Evolutionary conservation across 2,329 filamentous ascomycete genomes (phyloP).

Genomic region (Cercospora zeina): DNA sequence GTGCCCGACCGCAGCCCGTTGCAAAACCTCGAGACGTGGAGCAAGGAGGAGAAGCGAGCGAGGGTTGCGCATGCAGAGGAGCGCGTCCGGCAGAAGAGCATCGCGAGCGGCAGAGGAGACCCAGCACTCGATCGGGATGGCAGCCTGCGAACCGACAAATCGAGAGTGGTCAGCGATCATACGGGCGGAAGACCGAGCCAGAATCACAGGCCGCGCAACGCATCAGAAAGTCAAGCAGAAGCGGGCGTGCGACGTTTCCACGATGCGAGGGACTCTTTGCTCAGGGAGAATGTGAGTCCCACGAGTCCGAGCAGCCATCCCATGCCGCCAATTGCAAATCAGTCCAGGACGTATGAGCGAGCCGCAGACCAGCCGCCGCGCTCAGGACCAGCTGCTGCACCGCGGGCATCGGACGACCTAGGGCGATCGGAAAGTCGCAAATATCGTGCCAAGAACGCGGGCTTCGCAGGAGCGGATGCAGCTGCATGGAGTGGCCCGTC

Average conservation of each 20-base stretch:
- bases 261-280: constrained; percentile 28
- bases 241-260: constrained; percentile 20
- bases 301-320: constrained; percentile 12
- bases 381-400: neutral
- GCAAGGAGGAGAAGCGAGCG: constrained; percentile 91
- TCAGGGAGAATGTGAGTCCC: constrained; percentile 20
- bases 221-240: constrained; percentile 24
- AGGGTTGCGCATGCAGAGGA: constrained; percentile 80
- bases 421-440: constrained; percentile 30
- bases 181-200: constrained; percentile 23
- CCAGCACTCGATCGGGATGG: constrained; percentile 24
- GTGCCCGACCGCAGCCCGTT: constrained; percentile 85
- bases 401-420: constrained; percentile 19
- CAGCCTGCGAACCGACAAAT: constrained; percentile 30
- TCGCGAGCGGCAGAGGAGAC: constrained; percentile 21
- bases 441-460: constrained; percentile 39
- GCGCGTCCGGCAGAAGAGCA: constrained; percentile 60
- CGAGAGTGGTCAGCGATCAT: constrained; percentile 35
- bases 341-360: constrained; percentile 20
- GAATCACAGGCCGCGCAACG: constrained; percentile 16
- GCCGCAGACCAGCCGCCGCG: constrained; percentile 9
- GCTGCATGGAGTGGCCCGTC: constrained; percentile 25
- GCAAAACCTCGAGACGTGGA: constrained; percentile 91
- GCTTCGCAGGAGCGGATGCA: constrained; percentile 38
- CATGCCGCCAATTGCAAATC: constrained; percentile 18